phyloP scores from a whole-genome alignment of 305 asterid genomes.

The Fraxinus paxiana region DNA sequence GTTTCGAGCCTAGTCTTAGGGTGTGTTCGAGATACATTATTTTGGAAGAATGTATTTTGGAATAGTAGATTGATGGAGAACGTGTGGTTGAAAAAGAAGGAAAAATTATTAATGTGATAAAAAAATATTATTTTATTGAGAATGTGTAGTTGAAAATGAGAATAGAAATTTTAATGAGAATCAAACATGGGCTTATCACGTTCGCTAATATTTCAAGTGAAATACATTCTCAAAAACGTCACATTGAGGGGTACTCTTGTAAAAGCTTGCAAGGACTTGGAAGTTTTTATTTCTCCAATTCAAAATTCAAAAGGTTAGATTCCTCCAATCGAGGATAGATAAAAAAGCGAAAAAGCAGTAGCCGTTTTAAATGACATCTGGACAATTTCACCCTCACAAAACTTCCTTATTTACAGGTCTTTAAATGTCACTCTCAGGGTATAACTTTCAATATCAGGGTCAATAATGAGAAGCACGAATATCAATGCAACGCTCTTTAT shows the following conservation, averaged over 20 bases:
- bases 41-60: no score
- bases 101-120: no score
- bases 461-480: background rate
- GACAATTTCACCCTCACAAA: background rate
- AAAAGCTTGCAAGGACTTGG: background rate
- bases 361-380: background rate
- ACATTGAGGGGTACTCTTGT: background rate
- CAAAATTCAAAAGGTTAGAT: constrained; percentile 4
- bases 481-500: background rate
- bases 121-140: no score
- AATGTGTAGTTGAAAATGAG: no score
- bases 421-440: background rate
- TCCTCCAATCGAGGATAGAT: background rate
- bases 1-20: no score
- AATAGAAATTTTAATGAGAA: no score
- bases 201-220: no score
- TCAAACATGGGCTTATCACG: background rate
- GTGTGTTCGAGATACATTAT: no score
- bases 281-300: background rate
- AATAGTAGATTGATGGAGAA: no score
- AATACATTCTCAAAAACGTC: background rate
- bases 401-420: background rate
- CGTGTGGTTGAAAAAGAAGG: no score
- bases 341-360: background rate
- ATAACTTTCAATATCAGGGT: background rate